These are phyloP conservation scores for Penicillium odoratum DNA, from an alignment of 495 filamentous ascomycete species.

Conservation along the genomic window DNA sequence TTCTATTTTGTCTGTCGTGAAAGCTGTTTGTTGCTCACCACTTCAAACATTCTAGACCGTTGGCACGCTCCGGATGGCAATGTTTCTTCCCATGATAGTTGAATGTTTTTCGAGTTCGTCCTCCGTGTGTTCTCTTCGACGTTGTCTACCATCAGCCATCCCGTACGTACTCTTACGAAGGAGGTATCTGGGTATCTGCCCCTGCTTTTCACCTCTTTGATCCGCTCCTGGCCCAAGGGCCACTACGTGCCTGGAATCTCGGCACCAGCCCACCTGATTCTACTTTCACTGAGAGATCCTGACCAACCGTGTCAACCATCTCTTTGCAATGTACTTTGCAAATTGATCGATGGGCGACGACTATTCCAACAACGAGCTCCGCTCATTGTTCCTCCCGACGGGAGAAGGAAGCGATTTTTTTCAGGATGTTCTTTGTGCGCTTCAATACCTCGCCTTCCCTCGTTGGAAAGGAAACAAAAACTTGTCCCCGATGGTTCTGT, in stretches of 20 bases:
- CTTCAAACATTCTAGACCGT: conserved; percentile 34
- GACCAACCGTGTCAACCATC: conserved; percentile 77
- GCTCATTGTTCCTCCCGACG: conserved; percentile 32
- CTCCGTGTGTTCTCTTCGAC: conserved; percentile 20
- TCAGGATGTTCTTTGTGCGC: conserved; percentile 79
- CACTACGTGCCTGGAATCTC: conserved; percentile 47
- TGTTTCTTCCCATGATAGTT: conserved; percentile 23
- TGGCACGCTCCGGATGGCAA: conserved; percentile 43
- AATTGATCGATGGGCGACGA: conserved; percentile 70
- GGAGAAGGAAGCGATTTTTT: conserved; percentile 71
- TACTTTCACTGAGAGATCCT: conserved; percentile 46
- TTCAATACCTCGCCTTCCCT: conserved; percentile 57
- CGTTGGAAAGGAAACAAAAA: conserved; percentile 83
- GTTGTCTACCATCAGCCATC: conserved; percentile 29
- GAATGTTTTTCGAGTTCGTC: conserved; percentile 25
- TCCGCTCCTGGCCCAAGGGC: conserved; percentile 31
- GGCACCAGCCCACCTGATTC: conserved; percentile 52
- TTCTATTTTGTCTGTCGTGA: conserved; percentile 31
- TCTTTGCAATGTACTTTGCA: conserved; percentile 54
- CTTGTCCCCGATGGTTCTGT: conserved; percentile 79
- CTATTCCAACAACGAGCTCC: conserved; percentile 29
- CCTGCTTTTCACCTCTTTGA: conserved; percentile 38
- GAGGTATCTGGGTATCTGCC: conserved; percentile 40
- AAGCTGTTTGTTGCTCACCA: conserved; percentile 22
- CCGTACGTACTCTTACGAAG: conserved; percentile 45